Evolutionary conservation across 192 early-diverging fungal species (phyloP).

Genomic region (Chytriomyces confervae): DNA sequence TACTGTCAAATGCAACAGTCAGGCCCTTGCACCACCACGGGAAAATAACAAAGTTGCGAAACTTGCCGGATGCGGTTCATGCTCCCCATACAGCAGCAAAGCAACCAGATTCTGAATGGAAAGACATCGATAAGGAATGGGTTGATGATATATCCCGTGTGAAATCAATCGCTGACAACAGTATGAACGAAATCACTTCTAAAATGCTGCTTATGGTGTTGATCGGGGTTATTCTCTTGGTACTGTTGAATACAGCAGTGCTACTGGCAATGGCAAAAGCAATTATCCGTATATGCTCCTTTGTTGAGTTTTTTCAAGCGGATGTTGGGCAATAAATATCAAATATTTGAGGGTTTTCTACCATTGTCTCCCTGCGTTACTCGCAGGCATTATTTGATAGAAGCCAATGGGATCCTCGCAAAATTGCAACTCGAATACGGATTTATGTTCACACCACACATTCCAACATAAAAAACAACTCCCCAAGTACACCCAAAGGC

Average conservation of each 20-base stretch:
- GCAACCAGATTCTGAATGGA: background rate
- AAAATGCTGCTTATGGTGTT: background rate
- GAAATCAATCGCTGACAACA: no score
- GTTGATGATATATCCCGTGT: no score
- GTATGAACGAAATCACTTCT: background rate
- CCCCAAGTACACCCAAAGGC: no score
- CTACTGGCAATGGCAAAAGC: constrained; percentile 1
- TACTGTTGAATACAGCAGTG: background rate
- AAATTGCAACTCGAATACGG: background rate
- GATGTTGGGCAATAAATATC: background rate
- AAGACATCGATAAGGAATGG: background rate
- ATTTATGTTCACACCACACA: background rate
- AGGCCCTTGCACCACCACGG: background rate
- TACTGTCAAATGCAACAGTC: background rate
- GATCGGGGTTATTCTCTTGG: background rate
- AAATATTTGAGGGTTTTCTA: background rate
- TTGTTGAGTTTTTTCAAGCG: background rate
- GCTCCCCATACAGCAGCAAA: background rate
- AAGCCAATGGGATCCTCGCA: background rate
- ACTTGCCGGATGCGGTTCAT: background rate
- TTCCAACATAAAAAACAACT: background rate
- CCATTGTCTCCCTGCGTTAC: background rate
- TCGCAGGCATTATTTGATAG: background rate
- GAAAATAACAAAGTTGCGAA: background rate
- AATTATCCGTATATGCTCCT: background rate